Evolutionary conservation across 2,329 filamentous ascomycete species (phyloP).

Genomic region (Phyllachora maydis): DNA sequence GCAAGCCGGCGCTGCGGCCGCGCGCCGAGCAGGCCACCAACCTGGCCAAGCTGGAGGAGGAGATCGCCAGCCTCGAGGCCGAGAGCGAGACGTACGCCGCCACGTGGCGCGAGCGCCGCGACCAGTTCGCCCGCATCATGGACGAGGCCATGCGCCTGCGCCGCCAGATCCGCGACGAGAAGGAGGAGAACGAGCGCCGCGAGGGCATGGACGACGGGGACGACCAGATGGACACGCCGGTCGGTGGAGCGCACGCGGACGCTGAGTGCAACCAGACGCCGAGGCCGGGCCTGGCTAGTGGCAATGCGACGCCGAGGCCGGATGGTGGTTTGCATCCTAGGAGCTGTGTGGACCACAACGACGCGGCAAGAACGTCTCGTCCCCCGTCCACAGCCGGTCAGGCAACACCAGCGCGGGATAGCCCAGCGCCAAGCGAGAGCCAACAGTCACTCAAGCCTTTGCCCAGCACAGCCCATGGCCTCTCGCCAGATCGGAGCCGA

Average conservation of each 20-base stretch:
- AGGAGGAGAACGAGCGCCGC: constrained; percentile 76
- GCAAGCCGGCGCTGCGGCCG: constrained; percentile 57
- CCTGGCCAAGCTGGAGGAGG: constrained; percentile 64
- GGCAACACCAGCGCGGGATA: constrained; percentile 11
- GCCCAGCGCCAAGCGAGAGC: constrained; percentile 9
- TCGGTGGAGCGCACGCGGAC: constrained; percentile 21
- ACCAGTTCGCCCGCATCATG: constrained; percentile 76
- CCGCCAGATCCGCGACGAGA: constrained; percentile 78
- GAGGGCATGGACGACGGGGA: constrained; percentile 60
- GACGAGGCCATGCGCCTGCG: constrained; percentile 78
- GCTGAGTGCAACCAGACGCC: constrained; percentile 24
- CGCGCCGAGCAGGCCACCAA: constrained; percentile 67
- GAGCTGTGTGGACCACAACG: constrained; percentile 6
- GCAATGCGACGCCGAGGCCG: constrained; percentile 26
- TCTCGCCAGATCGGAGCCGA: constrained; percentile 17
- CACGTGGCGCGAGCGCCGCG: constrained; percentile 68
- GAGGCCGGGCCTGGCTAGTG: constrained; percentile 24
- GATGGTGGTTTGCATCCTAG: constrained; percentile 15
- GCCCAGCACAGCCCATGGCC: constrained; percentile 9
- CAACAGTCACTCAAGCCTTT: constrained; percentile 13
- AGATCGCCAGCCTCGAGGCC: constrained; percentile 70
- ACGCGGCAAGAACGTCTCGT: constrained; percentile 7
- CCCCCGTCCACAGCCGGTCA: constrained; percentile 8
- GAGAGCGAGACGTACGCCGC: constrained; percentile 65
- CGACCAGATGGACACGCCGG: constrained; percentile 13